These are phyloP conservation scores for Globisporangium middletonii DNA, from an alignment of 352 stramenopile species.

Conservation along the genomic window DNA sequence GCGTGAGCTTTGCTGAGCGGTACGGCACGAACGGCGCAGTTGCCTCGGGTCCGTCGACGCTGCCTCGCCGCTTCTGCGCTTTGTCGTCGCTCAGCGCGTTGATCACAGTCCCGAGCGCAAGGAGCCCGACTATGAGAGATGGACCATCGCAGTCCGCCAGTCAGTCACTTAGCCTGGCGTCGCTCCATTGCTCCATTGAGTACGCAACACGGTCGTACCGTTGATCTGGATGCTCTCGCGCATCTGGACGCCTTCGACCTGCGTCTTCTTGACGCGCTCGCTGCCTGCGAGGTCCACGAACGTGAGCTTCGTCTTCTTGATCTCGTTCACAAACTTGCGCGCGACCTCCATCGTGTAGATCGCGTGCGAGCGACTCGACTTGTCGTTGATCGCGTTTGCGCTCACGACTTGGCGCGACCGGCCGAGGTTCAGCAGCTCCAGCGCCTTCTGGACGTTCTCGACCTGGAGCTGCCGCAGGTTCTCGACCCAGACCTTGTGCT, in stretches of 20 bases:
- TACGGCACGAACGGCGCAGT: slow-evolving; percentile 30
- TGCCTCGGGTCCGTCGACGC: slow-evolving; percentile 6
- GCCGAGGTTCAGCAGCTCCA: slow-evolving; percentile 39
- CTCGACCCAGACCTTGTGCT: slow-evolving; percentile 35
- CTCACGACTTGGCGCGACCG: slow-evolving; percentile 32
- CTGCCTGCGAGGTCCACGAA: slow-evolving; percentile 61
- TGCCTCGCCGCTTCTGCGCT: slow-evolving; percentile 17
- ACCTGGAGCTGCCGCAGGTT: slow-evolving; percentile 35
- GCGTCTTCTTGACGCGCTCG: slow-evolving; percentile 47
- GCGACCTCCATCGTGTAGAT: slow-evolving; percentile 52
- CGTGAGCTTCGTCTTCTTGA: slow-evolving; percentile 48
- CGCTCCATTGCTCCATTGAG: too few relatives aligned
- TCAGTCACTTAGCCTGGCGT: background rate
- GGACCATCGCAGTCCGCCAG: background rate
- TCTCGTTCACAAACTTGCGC: slow-evolving; percentile 32
- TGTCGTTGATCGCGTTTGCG: slow-evolving; percentile 48
- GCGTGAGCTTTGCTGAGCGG: slow-evolving; percentile 45
- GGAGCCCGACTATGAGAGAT: slow-evolving; percentile 26
- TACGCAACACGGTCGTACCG: slow-evolving; percentile 10
- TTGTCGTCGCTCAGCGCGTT: slow-evolving; percentile 43
- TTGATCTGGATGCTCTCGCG: slow-evolving; percentile 67
- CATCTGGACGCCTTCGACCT: slow-evolving; percentile 39
- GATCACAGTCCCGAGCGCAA: slow-evolving; percentile 51
- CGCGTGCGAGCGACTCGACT: slow-evolving; percentile 55
- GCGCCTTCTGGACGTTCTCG: slow-evolving; percentile 26